Percentiles rank a stretch among this genome's conserved stretches.
phyloP scores from a whole-genome alignment of 2,329 filamentous ascomycete species.

The Parafenestella ontariensis region DNA sequence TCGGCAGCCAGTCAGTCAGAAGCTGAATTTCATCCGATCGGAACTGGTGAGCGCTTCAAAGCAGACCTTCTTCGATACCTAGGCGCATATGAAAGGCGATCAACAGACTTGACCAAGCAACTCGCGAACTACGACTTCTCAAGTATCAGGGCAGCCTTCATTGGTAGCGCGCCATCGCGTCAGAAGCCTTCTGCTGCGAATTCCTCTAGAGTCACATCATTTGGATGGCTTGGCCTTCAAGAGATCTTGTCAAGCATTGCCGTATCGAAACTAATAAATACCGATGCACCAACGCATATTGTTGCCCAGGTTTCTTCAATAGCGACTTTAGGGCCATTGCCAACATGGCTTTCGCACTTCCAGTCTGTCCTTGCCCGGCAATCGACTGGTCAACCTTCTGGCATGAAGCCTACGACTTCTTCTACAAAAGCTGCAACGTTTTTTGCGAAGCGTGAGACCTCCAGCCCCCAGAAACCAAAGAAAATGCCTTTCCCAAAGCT shows the following conservation, averaged over 20 bases:
- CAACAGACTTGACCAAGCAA: slow-evolving; percentile 63
- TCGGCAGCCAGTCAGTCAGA: not conserved
- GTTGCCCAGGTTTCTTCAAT: slow-evolving; percentile 79
- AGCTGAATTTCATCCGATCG: slow-evolving; percentile 47
- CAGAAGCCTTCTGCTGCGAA: slow-evolving; percentile 59
- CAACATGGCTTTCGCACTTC: slow-evolving; percentile 73
- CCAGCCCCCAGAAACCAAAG: not conserved
- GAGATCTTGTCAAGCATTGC: slow-evolving; percentile 63
- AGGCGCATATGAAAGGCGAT: slow-evolving; percentile 68
- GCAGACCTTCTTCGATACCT: slow-evolving; percentile 76
- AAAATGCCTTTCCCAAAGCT: slow-evolving; percentile 61
- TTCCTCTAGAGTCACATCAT: slow-evolving; percentile 62
- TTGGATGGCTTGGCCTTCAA: slow-evolving; percentile 77
- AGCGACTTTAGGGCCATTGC: slow-evolving; percentile 74
- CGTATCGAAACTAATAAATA: slow-evolving; percentile 40
- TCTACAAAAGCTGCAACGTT: slow-evolving; percentile 13
- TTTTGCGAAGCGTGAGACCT: slow-evolving; percentile 13
- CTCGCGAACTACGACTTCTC: slow-evolving; percentile 74
- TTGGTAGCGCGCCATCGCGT: slow-evolving; percentile 80
- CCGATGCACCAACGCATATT: slow-evolving; percentile 44
- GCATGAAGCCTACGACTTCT: not conserved
- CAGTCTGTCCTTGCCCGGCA: slow-evolving; percentile 42
- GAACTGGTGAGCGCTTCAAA: slow-evolving; percentile 76
- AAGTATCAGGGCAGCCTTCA: slow-evolving; percentile 69
- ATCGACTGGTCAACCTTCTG: not conserved